A percentile compares a stretch with the other conserved stretches of the same genome.
Conservation (phyloP, 2,329 filamentous ascomycete genomes). For the Pyrenophora graminea region DNA sequence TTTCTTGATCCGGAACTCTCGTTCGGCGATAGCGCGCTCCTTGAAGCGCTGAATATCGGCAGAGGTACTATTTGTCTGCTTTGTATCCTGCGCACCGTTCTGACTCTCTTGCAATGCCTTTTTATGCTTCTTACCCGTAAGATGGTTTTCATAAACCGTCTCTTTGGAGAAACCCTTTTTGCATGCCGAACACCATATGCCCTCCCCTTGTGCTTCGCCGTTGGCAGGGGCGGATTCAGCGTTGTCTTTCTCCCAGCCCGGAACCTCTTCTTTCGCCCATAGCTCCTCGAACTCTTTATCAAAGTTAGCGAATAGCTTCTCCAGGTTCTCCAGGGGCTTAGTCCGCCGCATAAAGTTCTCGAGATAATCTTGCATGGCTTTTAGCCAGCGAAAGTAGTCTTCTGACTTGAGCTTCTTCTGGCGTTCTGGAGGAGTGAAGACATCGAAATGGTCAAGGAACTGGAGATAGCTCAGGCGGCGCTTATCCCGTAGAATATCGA, state of each 20-base stretch:
- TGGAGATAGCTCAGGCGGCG: conserved; percentile 81
- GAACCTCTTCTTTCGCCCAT: conserved; percentile 79
- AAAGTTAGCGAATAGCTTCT: conserved; percentile 74
- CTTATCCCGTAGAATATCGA: conserved; percentile 73
- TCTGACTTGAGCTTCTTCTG: conserved; percentile 86
- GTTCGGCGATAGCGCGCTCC: conserved; percentile 86
- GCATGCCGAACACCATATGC: conserved; percentile 87
- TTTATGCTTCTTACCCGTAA: conserved; percentile 90
- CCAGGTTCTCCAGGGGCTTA: conserved; percentile 81
- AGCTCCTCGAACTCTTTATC: conserved; percentile 81
- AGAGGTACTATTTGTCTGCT: conserved; percentile 25
- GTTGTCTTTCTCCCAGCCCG: conserved; percentile 71
- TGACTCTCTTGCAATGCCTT: conserved; percentile 70
- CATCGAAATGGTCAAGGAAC: conserved; percentile 89
- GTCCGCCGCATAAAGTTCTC: conserved; percentile 86
- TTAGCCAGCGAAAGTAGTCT: conserved; percentile 88
- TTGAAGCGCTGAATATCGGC: conserved; percentile 60
- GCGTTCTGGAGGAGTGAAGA: conserved; percentile 76
- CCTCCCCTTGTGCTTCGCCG: conserved; percentile 63
- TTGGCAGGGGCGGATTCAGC: conserved; percentile 46
- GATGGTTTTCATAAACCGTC: conserved; percentile 88
- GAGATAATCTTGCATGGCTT: conserved; percentile 77
- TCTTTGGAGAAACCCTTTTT: conserved; percentile 95
- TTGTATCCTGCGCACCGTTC: conserved; percentile 18
- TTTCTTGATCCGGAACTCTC: conserved; percentile 81